Evolutionary conservation across 331 rosid species (phyloP).

Genomic region (Dryas integrifolia): DNA sequence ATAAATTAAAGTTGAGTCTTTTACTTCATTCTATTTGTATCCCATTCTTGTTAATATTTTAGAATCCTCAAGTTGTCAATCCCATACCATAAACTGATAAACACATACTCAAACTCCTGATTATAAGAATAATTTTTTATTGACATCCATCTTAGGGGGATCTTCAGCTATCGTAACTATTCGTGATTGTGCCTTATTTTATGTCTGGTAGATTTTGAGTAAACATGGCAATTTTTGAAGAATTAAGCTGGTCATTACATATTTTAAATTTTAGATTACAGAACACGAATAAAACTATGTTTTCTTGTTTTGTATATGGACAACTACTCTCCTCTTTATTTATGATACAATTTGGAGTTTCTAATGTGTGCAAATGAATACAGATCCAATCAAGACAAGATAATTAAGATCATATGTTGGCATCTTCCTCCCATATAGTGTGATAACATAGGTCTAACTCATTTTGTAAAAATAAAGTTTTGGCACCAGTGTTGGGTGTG

Average conservation of each 20-base stretch:
- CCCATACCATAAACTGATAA: background rate
- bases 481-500: background rate
- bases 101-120: background rate
- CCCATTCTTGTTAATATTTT: background rate
- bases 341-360: background rate
- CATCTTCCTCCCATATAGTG: too few species aligned
- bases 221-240: background rate
- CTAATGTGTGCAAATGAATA: background rate
- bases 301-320: background rate
- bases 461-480: too few species aligned
- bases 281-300: background rate
- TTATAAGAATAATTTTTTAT: background rate
- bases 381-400: background rate
- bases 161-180: background rate
- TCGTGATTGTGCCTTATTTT: background rate
- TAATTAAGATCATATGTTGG: too few species aligned
- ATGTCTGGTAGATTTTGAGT: background rate
- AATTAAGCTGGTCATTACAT: background rate
- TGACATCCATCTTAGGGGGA: conserved; percentile 1
- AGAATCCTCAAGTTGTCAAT: background rate
- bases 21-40: background rate
- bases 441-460: too few species aligned
- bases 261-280: background rate
- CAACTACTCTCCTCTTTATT: background rate
- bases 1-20: background rate